Percentiles rank a stretch among this genome's conserved stretches.
Conservation (phyloP, 2,329 filamentous ascomycete genomes). For the Cordyceps fumosorosea region DNA sequence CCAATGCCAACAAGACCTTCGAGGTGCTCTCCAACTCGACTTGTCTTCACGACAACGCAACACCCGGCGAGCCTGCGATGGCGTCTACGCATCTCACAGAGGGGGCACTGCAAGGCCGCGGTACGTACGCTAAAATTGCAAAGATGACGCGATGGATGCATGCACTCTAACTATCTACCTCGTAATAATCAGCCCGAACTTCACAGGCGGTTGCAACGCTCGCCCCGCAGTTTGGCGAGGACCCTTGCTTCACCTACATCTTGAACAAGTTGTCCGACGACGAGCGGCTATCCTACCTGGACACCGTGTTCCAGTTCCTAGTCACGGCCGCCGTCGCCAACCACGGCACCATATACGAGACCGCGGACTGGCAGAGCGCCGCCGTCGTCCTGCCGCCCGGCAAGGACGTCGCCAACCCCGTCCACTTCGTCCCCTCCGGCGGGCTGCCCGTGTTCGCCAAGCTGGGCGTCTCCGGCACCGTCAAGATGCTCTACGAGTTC, state of each 20-base stretch:
- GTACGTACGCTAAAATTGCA: background rate
- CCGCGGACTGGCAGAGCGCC: background rate
- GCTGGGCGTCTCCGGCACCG: background rate
- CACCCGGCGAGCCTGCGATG: too few species aligned
- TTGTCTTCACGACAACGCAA: background rate
- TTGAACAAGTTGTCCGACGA: background rate
- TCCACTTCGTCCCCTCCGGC: background rate
- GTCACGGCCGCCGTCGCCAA: background rate
- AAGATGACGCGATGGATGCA: background rate
- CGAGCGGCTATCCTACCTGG: background rate
- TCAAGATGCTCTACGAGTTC: background rate
- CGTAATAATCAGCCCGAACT: background rate
- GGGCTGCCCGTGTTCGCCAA: background rate
- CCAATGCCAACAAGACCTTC: background rate
- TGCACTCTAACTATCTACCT: too few species aligned
- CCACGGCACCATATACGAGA: background rate
- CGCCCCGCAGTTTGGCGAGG: conserved; percentile 21
- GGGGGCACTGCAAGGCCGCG: background rate
- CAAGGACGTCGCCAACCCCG: background rate
- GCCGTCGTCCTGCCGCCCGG: background rate
- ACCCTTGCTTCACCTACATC: background rate
- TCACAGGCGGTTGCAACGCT: background rate
- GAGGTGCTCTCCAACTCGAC: background rate
- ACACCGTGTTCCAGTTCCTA: background rate
- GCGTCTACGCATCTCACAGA: background rate